Evolutionary conservation across 495 filamentous ascomycete genomes (phyloP).

Genomic region (Trichoderma erinaceum): DNA sequence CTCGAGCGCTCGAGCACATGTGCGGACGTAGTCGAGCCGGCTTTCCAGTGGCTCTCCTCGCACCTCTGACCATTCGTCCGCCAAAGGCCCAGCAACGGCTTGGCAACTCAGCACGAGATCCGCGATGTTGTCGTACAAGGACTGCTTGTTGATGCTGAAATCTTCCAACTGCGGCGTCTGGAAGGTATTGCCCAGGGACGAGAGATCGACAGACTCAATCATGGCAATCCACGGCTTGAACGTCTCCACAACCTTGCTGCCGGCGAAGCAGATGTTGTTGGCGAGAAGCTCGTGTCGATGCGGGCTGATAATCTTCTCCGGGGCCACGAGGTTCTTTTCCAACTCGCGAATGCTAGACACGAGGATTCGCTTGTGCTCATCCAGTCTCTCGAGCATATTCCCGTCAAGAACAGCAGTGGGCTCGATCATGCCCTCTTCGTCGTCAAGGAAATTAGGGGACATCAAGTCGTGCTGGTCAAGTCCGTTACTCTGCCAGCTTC

Average conservation of each 20-base stretch:
- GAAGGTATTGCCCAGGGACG: constrained; percentile 62
- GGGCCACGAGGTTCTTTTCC: constrained; percentile 71
- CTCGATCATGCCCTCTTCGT: constrained; percentile 71
- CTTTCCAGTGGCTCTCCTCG: constrained; percentile 91
- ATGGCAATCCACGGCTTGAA: constrained; percentile 82
- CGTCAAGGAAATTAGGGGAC: constrained; percentile 74
- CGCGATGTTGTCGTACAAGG: constrained; percentile 83
- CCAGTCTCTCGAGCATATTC: constrained; percentile 71
- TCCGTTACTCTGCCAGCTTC: constrained; percentile 91
- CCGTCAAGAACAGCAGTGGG: constrained; percentile 67
- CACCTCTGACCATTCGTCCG: constrained; percentile 89
- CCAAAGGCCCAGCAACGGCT: constrained; percentile 77
- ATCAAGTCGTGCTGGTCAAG: constrained; percentile 60
- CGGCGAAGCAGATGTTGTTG: constrained; percentile 67
- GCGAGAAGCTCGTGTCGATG: constrained; percentile 65
- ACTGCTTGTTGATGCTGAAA: constrained; percentile 84
- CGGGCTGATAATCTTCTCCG: constrained; percentile 69
- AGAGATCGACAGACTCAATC: constrained; percentile 83
- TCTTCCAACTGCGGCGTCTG: constrained; percentile 83
- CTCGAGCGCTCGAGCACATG: constrained; percentile 72
- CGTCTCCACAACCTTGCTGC: constrained; percentile 71
- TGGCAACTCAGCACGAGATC: constrained; percentile 85
- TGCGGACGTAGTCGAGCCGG: constrained; percentile 68
- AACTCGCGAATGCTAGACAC: constrained; percentile 75
- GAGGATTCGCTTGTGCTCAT: constrained; percentile 74